Base-by-base conservation (phyloP, 331 rosid species). In the Pyracantha coccinea region DNA sequence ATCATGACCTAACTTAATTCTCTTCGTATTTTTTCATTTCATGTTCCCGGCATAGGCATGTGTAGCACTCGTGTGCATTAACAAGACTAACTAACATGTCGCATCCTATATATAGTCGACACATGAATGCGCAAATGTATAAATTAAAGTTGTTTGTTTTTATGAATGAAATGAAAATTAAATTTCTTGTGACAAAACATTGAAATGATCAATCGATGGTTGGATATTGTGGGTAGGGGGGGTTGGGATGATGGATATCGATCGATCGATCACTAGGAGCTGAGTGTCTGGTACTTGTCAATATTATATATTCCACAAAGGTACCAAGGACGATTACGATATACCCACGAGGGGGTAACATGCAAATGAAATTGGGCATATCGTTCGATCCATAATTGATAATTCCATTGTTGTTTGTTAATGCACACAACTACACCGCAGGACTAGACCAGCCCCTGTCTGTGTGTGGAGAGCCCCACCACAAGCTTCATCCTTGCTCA, bases 261-360 rank as follows among this genome's bases (percentile, higher is more conserved):
- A 63, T 28, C n/a, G 4, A 57, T 57, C 66, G 29, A 21, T 60
- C 66, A 61, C 12, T 61, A 61, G 21, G 17, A 16, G 68, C 76
- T 73, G 69, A 71, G 31, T 52, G 82, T 80, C 35, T 79, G 86
- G 84, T 85, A 81, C 86, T 83, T 85, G 81, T 87, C 88, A 82
- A 74, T 4, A 63, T 28, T 28, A 28, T 17, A 47, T 63, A 23
- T 84, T 73, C 75, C 58, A 73, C 75, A 66, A 83, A 85, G 60
- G 79, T 82, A 82, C 84, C 13, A 73, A 81, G 87, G 90, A 86
- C 82, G 87, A 85, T 83, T 79, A 87, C 77, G 89, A 87, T 71
- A 83, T 68, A 57, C 86, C 86, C 96, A 91, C 90, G 89, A 88
- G 96, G 89, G 87, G 85, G 92, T 89, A 89, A 89, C 97, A 81